Evolutionary conservation across 2,329 filamentous ascomycete species (phyloP).

Genomic region (Fusarium tjaetaba): DNA sequence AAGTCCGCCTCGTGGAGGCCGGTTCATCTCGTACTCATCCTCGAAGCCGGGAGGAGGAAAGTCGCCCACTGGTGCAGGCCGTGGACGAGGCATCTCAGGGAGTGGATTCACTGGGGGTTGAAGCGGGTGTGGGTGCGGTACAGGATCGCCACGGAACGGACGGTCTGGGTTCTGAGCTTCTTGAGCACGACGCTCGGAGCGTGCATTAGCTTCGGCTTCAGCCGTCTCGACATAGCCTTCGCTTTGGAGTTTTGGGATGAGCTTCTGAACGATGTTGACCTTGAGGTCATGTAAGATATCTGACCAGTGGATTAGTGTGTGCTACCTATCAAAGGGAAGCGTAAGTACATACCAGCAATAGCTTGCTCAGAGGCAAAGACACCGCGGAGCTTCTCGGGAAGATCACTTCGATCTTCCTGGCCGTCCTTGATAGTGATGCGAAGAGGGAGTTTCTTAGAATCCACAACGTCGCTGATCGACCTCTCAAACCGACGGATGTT

Average conservation of each 20-base stretch:
- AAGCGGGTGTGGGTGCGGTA: conserved; percentile 67
- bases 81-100: conserved; percentile 63
- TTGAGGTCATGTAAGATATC: conserved; percentile 80
- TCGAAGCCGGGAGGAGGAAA: conserved; percentile 92
- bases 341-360: conserved; percentile 57
- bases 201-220: conserved; percentile 55
- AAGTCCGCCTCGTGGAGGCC: conserved; percentile 56
- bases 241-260: conserved; percentile 80
- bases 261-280: conserved; percentile 82
- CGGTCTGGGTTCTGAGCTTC: conserved; percentile 50
- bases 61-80: conserved; percentile 73
- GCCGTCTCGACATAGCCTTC: conserved; percentile 78
- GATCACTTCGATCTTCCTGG: conserved; percentile 60
- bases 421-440: conserved; percentile 61
- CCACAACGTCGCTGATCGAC: conserved; percentile 76
- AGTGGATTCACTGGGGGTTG: conserved; percentile 75
- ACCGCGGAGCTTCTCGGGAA: conserved; percentile 61
- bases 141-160: conserved; percentile 55
- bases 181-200: conserved; percentile 52
- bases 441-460: conserved; percentile 64
- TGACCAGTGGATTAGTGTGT: conserved; percentile 3
- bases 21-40: conserved; percentile 86
- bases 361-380: conserved; percentile 80
- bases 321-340: background rate
- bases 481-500: conserved; percentile 83